These are phyloP conservation scores for Lactifluus pinguis DNA, from an alignment of 768 basidiomycete species.

Conservation along the genomic window DNA sequence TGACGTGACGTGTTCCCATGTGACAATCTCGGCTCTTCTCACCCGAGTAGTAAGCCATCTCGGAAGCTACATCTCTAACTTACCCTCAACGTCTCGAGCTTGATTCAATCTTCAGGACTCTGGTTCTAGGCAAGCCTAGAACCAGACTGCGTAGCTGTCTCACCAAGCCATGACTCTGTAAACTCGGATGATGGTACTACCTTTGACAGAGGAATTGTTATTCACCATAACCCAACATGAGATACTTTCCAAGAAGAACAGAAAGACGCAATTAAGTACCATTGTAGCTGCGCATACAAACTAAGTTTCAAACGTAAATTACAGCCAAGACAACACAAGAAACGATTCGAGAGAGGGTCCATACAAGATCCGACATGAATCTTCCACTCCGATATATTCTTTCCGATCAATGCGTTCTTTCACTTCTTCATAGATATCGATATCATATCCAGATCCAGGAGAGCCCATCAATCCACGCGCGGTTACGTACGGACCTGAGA, in stretches of 20 bases:
- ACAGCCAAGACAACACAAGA: background rate
- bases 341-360: background rate
- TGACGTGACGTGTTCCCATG: conserved; percentile 10
- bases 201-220: background rate
- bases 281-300: background rate
- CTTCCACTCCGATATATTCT: background rate
- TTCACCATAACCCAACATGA: background rate
- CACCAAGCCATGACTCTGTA: background rate
- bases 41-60: background rate
- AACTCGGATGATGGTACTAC: too few species aligned
- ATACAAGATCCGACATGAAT: background rate
- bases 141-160: background rate
- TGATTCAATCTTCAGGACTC: too few species aligned
- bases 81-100: too few species aligned
- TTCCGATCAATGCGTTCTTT: background rate
- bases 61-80: background rate
- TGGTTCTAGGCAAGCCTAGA: background rate
- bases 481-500: conserved; percentile 26
- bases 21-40: too few species aligned
- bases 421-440: background rate
- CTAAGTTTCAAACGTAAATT: background rate
- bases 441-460: background rate
- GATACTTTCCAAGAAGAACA: too few species aligned
- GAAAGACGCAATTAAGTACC: background rate
- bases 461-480: conserved; percentile 2